phyloP scores from a whole-genome alignment of 441 rosid genomes.

The Pelargonium citronellum region DNA sequence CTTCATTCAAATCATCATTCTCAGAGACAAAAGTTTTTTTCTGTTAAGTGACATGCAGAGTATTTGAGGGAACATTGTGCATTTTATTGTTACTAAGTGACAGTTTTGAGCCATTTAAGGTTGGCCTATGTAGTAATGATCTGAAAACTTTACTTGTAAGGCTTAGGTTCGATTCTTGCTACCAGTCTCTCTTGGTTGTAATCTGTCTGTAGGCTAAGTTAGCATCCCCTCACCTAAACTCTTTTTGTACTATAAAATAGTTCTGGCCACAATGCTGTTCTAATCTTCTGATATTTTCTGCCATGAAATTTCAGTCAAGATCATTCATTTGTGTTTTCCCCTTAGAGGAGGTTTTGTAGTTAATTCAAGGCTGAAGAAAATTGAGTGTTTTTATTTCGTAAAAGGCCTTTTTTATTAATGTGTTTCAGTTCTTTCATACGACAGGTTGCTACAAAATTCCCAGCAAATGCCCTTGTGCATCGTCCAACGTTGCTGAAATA shows the following conservation, averaged over 20 bases:
- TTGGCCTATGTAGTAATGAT: no score
- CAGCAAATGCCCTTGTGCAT: slow-evolving; percentile 74
- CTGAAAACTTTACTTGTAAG: no score
- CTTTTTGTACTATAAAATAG: no score
- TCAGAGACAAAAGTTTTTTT: background rate
- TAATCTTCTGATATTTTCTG: background rate
- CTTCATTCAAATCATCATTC: background rate
- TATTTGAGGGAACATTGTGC: background rate
- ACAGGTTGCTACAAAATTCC: slow-evolving; percentile 84
- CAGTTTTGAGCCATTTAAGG: no score
- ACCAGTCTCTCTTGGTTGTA: no score
- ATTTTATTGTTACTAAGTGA: no score
- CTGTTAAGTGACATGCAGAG: background rate
- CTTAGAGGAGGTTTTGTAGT: no score
- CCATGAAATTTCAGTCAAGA: background rate
- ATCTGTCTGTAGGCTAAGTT: no score
- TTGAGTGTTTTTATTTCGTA: background rate
- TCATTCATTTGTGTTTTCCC: background rate
- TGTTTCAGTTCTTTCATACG: slow-evolving; percentile 9
- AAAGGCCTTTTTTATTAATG: background rate
- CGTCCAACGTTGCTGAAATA: slow-evolving; percentile 64
- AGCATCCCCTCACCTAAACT: no score
- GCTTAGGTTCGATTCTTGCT: no score
- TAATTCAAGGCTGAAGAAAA: background rate
- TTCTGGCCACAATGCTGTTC: background rate